These are phyloP conservation scores for Kwoniella pini DNA, from an alignment of 768 basidiomycete genomes.

Conservation along the genomic window DNA sequence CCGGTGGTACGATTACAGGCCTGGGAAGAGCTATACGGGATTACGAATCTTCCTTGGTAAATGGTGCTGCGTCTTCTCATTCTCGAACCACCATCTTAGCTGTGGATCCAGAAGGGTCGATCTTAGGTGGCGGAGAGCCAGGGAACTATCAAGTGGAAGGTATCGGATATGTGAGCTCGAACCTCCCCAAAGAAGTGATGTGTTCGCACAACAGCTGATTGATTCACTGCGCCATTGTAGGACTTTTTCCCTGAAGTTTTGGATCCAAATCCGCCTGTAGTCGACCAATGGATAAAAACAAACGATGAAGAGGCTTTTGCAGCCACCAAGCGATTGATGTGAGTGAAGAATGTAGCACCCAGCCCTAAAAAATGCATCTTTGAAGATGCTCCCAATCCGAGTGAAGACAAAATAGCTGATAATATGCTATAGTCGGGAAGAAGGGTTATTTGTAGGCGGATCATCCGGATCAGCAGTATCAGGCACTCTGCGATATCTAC, in stretches of 20 bases:
- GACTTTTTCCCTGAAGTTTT: conserved; percentile 89
- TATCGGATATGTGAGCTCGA: conserved; percentile 64
- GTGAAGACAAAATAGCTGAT: background rate
- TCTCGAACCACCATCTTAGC: conserved; percentile 63
- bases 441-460: conserved; percentile 90
- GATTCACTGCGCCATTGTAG: conserved; percentile 25
- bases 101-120: conserved; percentile 91
- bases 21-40: conserved; percentile 42
- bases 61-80: background rate
- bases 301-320: conserved; percentile 76
- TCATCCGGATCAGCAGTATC: conserved; percentile 84
- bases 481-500: conserved; percentile 76
- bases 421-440: conserved; percentile 60
- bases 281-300: conserved; percentile 77
- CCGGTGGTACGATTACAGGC: conserved; percentile 94
- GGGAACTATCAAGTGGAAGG: conserved; percentile 80
- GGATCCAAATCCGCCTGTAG: conserved; percentile 61
- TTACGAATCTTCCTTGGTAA: conserved; percentile 43
- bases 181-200: background rate
- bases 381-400: too few species aligned
- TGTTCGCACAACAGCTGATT: background rate
- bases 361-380: background rate
- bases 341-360: conserved; percentile 24
- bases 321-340: conserved; percentile 71
- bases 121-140: conserved; percentile 66